These are phyloP conservation scores for Vitis hybrid DNA, from an alignment of 177 flowering plant genomes.

Conservation along the genomic window DNA sequence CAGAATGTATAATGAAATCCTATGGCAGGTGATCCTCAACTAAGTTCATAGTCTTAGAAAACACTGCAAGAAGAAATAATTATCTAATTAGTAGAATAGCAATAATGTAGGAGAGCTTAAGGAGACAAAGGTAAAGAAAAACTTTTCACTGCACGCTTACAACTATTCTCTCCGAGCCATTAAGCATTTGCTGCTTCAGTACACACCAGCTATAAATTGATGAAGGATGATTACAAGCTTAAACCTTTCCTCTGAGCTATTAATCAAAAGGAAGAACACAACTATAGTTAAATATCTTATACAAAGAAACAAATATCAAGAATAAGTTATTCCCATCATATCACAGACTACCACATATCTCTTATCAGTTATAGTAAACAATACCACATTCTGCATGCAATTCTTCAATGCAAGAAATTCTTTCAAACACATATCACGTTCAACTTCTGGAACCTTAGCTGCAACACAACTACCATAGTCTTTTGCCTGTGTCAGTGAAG, in stretches of 20 bases:
- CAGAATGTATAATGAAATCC: background rate
- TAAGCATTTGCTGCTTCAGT: no score
- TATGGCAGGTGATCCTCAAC: no score
- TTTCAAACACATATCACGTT: conserved; percentile 86
- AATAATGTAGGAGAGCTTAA: no score
- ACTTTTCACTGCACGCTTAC: conserved; percentile 4
- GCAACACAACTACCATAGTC: conserved; percentile 87
- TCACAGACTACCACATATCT: no score
- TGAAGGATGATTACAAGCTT: background rate
- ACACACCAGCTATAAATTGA: no score
- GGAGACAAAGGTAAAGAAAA: background rate
- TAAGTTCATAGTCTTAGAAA: background rate
- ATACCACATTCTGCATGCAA: conserved; percentile 88
- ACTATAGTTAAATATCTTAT: background rate
- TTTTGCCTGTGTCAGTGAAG: conserved; percentile 57
- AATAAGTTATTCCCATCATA: no score
- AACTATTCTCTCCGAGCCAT: background rate
- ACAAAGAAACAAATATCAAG: background rate
- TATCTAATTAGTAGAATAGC: no score
- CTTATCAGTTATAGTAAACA: background rate
- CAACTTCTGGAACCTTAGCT: conserved; percentile 81
- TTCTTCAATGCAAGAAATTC: conserved; percentile 72
- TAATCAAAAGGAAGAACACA: conserved; percentile 10
- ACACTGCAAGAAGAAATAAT: background rate
- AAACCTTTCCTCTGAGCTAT: conserved; percentile 52